phyloP scores from a whole-genome alignment of 495 filamentous ascomycete species.

The Penicillium roqueforti region DNA sequence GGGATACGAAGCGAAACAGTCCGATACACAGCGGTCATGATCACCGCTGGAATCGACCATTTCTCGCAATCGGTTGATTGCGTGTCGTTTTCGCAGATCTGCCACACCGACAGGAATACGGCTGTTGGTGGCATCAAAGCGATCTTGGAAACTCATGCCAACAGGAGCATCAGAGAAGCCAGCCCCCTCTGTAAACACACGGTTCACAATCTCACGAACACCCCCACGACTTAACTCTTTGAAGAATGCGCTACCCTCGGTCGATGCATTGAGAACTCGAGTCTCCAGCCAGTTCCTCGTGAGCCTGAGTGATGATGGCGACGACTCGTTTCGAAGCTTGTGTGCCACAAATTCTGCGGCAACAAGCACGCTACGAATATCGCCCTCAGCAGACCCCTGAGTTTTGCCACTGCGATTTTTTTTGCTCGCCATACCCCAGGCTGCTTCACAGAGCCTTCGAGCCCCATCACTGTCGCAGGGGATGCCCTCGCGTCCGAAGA shows the following conservation, averaged over 20 bases:
- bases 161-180: conserved; percentile 65
- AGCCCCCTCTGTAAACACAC: conserved; percentile 81
- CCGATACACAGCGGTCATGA: conserved; percentile 75
- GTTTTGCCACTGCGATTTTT: conserved; percentile 50
- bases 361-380: conserved; percentile 88
- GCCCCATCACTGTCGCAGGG: conserved; percentile 82
- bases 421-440: conserved; percentile 77
- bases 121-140: conserved; percentile 24
- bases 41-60: conserved; percentile 89
- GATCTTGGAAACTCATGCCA: conserved; percentile 30
- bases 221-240: conserved; percentile 75
- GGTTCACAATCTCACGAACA: conserved; percentile 74
- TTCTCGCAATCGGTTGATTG: conserved; percentile 74
- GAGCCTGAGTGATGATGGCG: conserved; percentile 41
- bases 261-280: conserved; percentile 63
- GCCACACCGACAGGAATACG: conserved; percentile 54
- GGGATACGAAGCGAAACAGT: conserved; percentile 80
- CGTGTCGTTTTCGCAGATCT: conserved; percentile 69
- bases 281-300: conserved; percentile 83
- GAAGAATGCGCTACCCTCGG: conserved; percentile 71
- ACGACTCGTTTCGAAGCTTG: conserved; percentile 58
- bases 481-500: conserved; percentile 85
- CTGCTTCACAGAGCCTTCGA: conserved; percentile 82
- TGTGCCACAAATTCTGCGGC: conserved; percentile 92
- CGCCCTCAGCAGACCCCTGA: conserved; percentile 70